Evolutionary conservation across 2,329 filamentous ascomycete species (phyloP).

Genomic region (Trichoderma pleuroti): DNA sequence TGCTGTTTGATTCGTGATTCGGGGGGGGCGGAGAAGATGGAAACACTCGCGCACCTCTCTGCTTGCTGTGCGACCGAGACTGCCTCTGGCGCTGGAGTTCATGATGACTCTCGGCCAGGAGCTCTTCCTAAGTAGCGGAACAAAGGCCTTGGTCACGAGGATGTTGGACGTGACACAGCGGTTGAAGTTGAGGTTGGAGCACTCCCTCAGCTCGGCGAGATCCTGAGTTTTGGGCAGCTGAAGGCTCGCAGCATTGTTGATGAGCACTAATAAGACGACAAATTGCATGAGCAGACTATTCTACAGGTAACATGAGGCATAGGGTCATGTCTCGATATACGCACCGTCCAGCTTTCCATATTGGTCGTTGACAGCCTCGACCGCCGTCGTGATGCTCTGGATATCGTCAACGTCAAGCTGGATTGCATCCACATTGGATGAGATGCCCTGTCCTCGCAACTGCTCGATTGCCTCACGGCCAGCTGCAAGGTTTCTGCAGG

Average conservation of each 20-base stretch:
- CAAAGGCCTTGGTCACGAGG: conserved; percentile 19
- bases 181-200: conserved; percentile 20
- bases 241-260: conserved; percentile 19
- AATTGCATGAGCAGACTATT: neutral
- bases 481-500: neutral
- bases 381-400: conserved; percentile 19
- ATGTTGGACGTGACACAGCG: conserved; percentile 22
- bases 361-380: conserved; percentile 15
- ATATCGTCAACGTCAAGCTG: conserved; percentile 23
- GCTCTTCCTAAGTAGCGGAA: conserved; percentile 15
- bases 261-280: neutral
- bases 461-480: conserved; percentile 8
- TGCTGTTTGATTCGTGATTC: neutral
- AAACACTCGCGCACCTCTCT: conserved; percentile 11
- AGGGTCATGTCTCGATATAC: neutral
- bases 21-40: neutral
- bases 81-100: conserved; percentile 22
- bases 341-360: conserved; percentile 24
- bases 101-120: conserved; percentile 22
- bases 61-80: conserved; percentile 20
- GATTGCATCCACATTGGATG: conserved; percentile 13
- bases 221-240: neutral
- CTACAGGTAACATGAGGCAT: neutral
- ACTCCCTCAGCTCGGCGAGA: conserved; percentile 9
- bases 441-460: neutral